Evolutionary conservation across 2,329 filamentous ascomycete genomes (phyloP).

Genomic region (Trichoderma harzianum): DNA sequence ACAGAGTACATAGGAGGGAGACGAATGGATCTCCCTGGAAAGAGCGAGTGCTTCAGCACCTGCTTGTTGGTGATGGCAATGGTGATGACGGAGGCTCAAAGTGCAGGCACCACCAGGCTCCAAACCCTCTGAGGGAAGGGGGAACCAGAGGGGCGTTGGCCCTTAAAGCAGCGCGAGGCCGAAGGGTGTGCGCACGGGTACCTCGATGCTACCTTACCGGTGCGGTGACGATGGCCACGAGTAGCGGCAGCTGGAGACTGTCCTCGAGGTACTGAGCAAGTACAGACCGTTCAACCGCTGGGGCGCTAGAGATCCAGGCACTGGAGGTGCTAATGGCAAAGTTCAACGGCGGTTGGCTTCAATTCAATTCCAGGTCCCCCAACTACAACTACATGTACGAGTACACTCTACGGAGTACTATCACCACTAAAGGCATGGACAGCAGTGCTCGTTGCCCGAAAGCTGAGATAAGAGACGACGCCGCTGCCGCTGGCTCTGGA

Average conservation of each 20-base stretch:
- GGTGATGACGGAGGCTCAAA: constrained; percentile 14
- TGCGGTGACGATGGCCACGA: not conserved
- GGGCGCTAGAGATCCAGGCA: not conserved
- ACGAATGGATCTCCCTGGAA: constrained; percentile 6
- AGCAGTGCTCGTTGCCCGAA: not conserved
- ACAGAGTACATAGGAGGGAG: not conserved
- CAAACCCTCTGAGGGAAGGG: constrained; percentile 3
- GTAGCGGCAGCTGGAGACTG: not conserved
- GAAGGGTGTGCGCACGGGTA: constrained; percentile 7
- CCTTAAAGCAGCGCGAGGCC: constrained; percentile 14
- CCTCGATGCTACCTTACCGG: constrained; percentile 8
- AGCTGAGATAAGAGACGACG: not conserved
- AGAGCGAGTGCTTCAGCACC: not conserved
- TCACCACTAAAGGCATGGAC: not conserved
- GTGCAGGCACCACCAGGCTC: constrained; percentile 12
- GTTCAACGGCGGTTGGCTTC: not conserved
- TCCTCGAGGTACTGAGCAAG: not conserved
- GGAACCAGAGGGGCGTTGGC: constrained; percentile 9
- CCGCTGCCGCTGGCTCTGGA: not conserved
- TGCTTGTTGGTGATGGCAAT: constrained; percentile 8
- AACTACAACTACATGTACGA: not conserved
- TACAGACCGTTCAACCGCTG: not conserved
- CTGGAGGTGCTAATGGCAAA: not conserved
- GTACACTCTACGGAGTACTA: not conserved
- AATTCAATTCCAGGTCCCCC: too few species aligned